A percentile compares a stretch with the other conserved stretches of the same genome.
Evolutionary conservation across 208 protist genomes (phyloP).

Genomic region (Trypanosoma rangeli): DNA sequence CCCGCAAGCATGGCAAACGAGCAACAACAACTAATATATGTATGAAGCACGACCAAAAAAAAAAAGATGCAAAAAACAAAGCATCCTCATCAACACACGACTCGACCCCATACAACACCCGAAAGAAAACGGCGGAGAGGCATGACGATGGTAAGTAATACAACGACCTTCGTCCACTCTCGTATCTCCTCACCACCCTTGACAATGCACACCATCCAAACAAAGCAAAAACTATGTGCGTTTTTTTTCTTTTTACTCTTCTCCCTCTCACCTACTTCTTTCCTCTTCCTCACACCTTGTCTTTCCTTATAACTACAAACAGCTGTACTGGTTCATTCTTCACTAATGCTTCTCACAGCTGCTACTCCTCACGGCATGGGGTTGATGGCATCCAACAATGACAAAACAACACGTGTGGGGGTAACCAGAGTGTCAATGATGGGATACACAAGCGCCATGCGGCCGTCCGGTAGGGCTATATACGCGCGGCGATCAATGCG

Average conservation of each 20-base stretch:
- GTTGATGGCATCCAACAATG: slow-evolving; percentile 83
- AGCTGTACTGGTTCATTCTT: slow-evolving; percentile 8
- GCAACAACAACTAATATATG: no score
- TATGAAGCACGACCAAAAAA: slow-evolving; percentile 1
- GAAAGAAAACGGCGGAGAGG: no score
- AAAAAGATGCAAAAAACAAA: neutral
- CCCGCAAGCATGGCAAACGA: no score
- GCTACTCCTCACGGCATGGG: slow-evolving; percentile 70
- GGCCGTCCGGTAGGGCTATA: slow-evolving; percentile 87
- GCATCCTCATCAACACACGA: neutral
- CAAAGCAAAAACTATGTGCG: neutral
- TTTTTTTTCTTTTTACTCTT: slow-evolving; percentile 10
- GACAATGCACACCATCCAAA: no score
- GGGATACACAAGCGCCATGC: slow-evolving; percentile 91
- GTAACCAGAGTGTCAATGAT: slow-evolving; percentile 85
- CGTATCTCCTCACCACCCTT: neutral
- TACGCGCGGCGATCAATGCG: slow-evolving; percentile 89
- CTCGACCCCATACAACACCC: no score
- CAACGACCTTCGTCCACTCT: no score
- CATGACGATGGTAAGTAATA: no score
- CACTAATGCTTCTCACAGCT: slow-evolving; percentile 9
- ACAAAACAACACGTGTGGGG: slow-evolving; percentile 67
- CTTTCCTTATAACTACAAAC: slow-evolving; percentile 1
- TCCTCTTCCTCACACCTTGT: neutral
- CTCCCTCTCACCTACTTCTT: neutral